Evolutionary conservation across 306 rosid species (phyloP).

Genomic region (Malus fusca): DNA sequence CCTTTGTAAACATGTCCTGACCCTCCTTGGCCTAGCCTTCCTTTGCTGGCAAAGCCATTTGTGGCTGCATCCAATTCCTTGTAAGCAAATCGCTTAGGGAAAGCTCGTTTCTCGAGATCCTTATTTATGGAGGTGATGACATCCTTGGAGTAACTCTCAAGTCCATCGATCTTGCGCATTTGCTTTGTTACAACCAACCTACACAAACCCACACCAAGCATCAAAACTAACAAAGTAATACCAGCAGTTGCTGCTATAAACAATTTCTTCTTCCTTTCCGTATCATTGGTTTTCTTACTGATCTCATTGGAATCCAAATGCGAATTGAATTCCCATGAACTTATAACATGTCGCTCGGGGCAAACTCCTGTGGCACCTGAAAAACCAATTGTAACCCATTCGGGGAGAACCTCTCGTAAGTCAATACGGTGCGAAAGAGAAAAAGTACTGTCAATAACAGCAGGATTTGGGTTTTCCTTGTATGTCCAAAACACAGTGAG

Average conservation of each 20-base stretch:
- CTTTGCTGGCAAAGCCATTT: slow-evolving; percentile 27
- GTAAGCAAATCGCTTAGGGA: slow-evolving; percentile 41
- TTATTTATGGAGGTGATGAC: not conserved
- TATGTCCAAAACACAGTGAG: slow-evolving; percentile 16
- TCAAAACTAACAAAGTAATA: not conserved
- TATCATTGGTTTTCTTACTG: not conserved
- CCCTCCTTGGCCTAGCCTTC: slow-evolving; percentile 20
- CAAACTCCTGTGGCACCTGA: slow-evolving; percentile 8
- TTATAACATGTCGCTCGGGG: not conserved
- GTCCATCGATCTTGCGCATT: not conserved
- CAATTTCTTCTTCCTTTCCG: not conserved
- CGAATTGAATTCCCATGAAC: slow-evolving; percentile 15
- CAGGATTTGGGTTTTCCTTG: not conserved
- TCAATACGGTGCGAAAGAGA: not conserved
- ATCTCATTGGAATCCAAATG: not conserved
- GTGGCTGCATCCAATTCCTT: slow-evolving; percentile 32
- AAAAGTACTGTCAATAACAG: not conserved
- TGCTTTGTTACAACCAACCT: not conserved
- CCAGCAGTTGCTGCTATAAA: not conserved
- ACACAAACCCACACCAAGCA: slow-evolving; percentile 1
- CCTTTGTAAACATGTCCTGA: too few relatives aligned
- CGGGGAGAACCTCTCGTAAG: slow-evolving; percentile 3
- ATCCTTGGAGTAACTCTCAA: not conserved
- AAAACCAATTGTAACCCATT: slow-evolving; percentile 16
- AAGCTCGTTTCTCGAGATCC: slow-evolving; percentile 28